Evolutionary conservation across 192 early-diverging fungal species (phyloP).

Genomic region (Coemansia sp.): DNA sequence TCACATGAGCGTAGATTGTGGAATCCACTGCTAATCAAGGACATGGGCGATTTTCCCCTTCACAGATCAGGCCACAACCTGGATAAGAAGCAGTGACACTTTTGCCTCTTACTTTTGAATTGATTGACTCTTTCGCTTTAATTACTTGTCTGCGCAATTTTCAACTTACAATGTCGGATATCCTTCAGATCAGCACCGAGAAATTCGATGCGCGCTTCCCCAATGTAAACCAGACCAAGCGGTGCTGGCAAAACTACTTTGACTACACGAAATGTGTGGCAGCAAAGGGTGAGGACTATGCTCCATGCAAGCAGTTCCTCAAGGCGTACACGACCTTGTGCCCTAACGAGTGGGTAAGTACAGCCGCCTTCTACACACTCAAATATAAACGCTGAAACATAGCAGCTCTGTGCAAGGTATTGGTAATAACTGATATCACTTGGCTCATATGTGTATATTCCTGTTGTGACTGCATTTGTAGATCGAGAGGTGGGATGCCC

Average conservation of each 20-base stretch:
- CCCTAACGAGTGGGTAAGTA: constrained; percentile 91
- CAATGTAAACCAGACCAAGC: constrained; percentile 99
- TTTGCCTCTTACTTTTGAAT: not conserved
- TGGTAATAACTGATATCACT: not conserved
- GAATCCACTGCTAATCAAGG: not conserved
- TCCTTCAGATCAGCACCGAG: constrained; percentile 44
- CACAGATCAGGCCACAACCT: no score
- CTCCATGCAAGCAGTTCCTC: constrained; percentile 91
- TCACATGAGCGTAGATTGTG: constrained; percentile 10
- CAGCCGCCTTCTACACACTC: not conserved
- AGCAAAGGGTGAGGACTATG: constrained; percentile 95
- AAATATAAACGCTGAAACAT: no score
- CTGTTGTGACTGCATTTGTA: constrained; percentile 15
- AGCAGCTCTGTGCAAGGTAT: not conserved
- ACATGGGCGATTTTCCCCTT: not conserved
- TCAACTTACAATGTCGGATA: constrained; percentile 30
- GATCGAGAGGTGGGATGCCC: constrained; percentile 58
- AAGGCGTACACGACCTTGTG: constrained; percentile 85
- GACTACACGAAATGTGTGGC: constrained; percentile 92
- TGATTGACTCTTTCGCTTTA: not conserved
- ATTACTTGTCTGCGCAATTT: not conserved
- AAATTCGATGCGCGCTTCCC: constrained; percentile 80
- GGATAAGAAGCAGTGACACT: no score
- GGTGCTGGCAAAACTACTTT: constrained; percentile 99
- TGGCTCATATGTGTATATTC: not conserved